phyloP scores from a whole-genome alignment of 83 land plant genomes.

The Isoetes engelmannii region DNA sequence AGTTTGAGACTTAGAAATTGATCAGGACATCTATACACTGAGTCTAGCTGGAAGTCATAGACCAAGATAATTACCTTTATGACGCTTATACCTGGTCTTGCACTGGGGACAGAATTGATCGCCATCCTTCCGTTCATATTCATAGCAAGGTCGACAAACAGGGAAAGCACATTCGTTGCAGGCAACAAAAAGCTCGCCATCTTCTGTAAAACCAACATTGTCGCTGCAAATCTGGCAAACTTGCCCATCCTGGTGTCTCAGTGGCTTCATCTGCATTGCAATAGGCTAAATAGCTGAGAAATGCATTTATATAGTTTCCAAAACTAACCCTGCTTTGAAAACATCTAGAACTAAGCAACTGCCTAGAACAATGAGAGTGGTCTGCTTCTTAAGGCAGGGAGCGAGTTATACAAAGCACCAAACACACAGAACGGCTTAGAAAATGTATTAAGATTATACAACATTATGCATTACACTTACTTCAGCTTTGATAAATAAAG shows the following conservation, averaged over 20 bases:
- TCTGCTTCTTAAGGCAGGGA: no score
- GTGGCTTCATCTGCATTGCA: constrained; percentile 48
- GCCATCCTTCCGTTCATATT: constrained; percentile 77
- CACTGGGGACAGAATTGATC: constrained; percentile 70
- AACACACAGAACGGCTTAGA: no score
- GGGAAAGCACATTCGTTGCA: constrained; percentile 85
- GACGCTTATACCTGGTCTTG: constrained; percentile 70
- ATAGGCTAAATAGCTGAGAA: constrained; percentile 8
- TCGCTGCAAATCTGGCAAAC: constrained; percentile 77
- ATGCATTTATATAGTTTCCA: background rate
- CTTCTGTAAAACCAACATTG: constrained; percentile 49
- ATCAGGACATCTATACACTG: background rate
- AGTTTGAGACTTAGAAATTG: background rate
- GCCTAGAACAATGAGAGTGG: no score
- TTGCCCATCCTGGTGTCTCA: constrained; percentile 44
- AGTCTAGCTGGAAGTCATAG: background rate
- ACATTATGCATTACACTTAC: no score
- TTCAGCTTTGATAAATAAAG: no score
- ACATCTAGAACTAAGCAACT: no score
- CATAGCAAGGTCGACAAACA: constrained; percentile 77
- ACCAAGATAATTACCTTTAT: constrained; percentile 37
- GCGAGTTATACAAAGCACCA: no score
- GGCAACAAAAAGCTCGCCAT: constrained; percentile 71
- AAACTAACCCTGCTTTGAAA: no score
- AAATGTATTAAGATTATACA: no score